Evolutionary conservation across 805 yeast genomes (phyloP), one percentile per base, ranked within the genome.

Genomic region (Barnettozyma salicaria): DNA sequence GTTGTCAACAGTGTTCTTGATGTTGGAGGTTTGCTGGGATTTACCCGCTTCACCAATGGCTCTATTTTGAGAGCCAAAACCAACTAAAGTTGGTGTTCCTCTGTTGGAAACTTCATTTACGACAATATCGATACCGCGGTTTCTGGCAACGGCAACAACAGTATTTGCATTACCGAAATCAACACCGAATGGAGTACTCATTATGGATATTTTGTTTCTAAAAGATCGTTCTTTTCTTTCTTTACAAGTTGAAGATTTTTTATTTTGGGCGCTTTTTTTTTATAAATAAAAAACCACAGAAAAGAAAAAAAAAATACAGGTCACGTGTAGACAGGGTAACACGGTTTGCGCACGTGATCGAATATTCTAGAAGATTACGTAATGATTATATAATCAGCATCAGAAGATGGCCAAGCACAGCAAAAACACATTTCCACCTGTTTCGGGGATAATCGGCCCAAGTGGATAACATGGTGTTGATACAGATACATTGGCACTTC

Each of bases 21-120:
- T 72, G 72, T 92, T 92, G 42, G 97, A 87, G 40, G 89, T 87
- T 68, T 92, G 97, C 68, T 92, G 96, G 50, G 87, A 84, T 75
- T 88, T 89, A 58, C 95, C 98, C 36, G 84, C 57, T 70, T 92
- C 99, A 61, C 99, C 99, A 51, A 92, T 78, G 59, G 76, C 80
- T 70, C 99, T 80, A 75, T 76, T 80, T 68, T 84, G 86, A 49
- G 59, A 61, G 52, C 97, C 97, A 54, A 92, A 92, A 23, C 96
- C 97, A 52, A 92, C 92, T 49, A 86, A 63, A 22, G 84, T 64
- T 49, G 99, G 98, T 23, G 99, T 92, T 50, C 94, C 65, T 67
- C 99, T 83, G 81, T 92, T 92, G 40, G 97, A 89, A 33, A 92
- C 97, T 68, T 92, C 99, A 63, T 92, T 92, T 68, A 92, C 97